These are phyloP conservation scores for Amanita muscaria DNA, from an alignment of 768 basidiomycete genomes.

Conservation along the genomic window DNA sequence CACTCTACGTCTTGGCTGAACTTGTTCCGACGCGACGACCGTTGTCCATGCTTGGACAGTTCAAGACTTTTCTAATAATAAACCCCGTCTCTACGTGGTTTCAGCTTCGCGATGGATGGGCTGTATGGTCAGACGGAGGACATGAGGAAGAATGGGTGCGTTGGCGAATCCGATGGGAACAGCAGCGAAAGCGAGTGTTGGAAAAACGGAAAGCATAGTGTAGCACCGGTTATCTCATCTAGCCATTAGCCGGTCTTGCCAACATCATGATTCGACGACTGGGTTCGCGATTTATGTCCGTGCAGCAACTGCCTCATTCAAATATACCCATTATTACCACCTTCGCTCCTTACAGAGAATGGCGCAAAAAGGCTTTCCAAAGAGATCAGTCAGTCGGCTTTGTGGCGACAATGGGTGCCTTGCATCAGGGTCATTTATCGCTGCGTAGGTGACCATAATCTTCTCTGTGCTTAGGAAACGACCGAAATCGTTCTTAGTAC, in stretches of 20 bases:
- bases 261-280: background rate
- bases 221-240: slow-evolving; percentile 1
- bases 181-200: slow-evolving; percentile 17
- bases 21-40: slow-evolving; percentile 49
- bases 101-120: slow-evolving; percentile 75
- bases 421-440: slow-evolving; percentile 89
- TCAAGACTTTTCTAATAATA: slow-evolving; percentile 39
- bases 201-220: background rate
- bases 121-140: slow-evolving; percentile 72
- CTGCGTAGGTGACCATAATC: slow-evolving; percentile 57
- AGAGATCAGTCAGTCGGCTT: slow-evolving; percentile 70
- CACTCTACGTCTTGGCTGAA: slow-evolving; percentile 49
- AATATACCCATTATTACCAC: slow-evolving; percentile 47
- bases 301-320: slow-evolving; percentile 21
- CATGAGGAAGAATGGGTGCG: slow-evolving; percentile 58
- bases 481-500: slow-evolving; percentile 39
- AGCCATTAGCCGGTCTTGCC: too few species aligned
- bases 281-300: slow-evolving; percentile 4
- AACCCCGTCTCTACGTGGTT: slow-evolving; percentile 59
- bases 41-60: slow-evolving; percentile 39
- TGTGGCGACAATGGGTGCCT: slow-evolving; percentile 97
- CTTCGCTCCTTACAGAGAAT: slow-evolving; percentile 54
- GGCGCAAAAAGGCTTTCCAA: slow-evolving; percentile 60
- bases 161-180: slow-evolving; percentile 58
- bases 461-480: background rate